Conservation (phyloP, 2,329 filamentous ascomycete genomes). For the Xylaria multiplex region DNA sequence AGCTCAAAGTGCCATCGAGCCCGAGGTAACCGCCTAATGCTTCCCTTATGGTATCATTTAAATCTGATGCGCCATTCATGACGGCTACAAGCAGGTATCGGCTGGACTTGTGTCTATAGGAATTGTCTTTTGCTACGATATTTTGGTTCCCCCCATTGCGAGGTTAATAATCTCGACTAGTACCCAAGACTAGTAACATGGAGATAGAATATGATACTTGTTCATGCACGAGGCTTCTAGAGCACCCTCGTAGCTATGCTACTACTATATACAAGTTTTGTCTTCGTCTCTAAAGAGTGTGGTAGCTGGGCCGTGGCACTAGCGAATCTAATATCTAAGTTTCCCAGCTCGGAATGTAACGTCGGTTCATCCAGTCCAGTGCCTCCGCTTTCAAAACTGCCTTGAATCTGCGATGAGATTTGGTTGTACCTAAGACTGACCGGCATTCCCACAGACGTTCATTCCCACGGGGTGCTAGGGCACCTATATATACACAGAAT, state of each 20-base stretch:
- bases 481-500: too few species aligned
- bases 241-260: too few species aligned
- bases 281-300: too few species aligned
- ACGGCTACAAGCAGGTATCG: constrained; percentile 2
- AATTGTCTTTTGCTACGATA: constrained; percentile 3
- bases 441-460: neutral
- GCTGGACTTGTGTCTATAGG: neutral
- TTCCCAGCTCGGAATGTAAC: neutral
- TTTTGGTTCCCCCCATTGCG: neutral
- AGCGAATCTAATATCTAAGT: neutral
- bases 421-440: neutral
- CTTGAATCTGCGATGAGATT: neutral
- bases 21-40: neutral
- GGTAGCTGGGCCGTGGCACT: too few species aligned
- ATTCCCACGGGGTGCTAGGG: too few species aligned
- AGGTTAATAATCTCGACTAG: neutral
- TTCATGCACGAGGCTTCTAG: too few species aligned
- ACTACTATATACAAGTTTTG: too few species aligned
- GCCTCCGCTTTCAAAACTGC: neutral
- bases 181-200: too few species aligned
- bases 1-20: neutral
- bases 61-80: neutral
- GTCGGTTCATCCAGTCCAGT: neutral
- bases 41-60: neutral
- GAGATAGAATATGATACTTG: too few species aligned